Evolutionary conservation across 208 protist species (phyloP).

Genomic region (Leishmania arabica): DNA sequence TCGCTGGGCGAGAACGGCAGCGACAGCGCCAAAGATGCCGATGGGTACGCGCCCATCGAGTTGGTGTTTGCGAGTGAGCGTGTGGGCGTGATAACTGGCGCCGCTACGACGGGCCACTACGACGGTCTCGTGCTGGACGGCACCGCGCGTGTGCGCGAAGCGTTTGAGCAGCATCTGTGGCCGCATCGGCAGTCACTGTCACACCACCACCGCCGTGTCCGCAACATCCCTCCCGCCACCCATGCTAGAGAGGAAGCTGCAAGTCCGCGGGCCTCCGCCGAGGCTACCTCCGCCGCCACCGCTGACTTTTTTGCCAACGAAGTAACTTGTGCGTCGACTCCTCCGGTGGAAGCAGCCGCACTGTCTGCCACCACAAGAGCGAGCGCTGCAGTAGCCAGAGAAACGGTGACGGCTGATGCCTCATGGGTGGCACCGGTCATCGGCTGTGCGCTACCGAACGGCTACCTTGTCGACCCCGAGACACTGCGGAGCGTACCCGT

Average conservation of each 20-base stretch:
- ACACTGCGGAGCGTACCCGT: constrained; percentile 54
- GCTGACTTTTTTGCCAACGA: not conserved
- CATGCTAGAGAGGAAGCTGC: not conserved
- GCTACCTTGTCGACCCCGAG: constrained; percentile 62
- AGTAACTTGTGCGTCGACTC: not conserved
- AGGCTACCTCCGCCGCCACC: not conserved
- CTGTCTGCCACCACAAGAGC: not conserved
- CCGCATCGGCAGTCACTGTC: constrained; percentile 21
- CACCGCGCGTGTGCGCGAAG: constrained; percentile 40
- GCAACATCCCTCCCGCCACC: not conserved
- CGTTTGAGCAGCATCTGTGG: constrained; percentile 69
- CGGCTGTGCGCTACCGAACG: constrained; percentile 49
- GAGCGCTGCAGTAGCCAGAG: not conserved
- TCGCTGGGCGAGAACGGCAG: constrained; percentile 2
- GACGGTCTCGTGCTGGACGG: constrained; percentile 20
- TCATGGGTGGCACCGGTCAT: constrained; percentile 7
- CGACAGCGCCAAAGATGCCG: constrained; percentile 1
- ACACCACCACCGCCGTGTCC: not conserved
- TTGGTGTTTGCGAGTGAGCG: constrained; percentile 29
- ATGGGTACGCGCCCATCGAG: constrained; percentile 32
- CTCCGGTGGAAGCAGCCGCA: not conserved
- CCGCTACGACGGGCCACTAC: not conserved
- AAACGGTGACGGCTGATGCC: constrained; percentile 8
- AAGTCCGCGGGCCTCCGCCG: no score
- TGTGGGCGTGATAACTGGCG: not conserved